Evolutionary conservation across 1,284 basidiomycete species (phyloP).

Genomic region (Exobasidium cylindrosporum): DNA sequence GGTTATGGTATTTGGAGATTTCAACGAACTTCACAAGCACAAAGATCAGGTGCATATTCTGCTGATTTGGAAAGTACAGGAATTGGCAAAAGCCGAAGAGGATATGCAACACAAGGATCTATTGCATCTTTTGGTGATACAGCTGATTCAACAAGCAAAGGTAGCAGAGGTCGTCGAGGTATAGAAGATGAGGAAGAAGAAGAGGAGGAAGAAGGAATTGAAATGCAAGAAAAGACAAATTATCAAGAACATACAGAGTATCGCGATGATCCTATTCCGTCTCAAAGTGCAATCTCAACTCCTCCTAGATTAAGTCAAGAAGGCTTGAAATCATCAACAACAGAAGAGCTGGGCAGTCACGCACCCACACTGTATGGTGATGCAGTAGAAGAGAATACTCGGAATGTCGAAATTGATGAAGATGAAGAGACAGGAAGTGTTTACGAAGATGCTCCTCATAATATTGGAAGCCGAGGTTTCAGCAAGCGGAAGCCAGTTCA

Average conservation of each 20-base stretch:
- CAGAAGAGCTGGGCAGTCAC: neutral
- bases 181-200: neutral
- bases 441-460: neutral
- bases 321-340: neutral
- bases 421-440: neutral
- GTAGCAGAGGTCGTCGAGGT: constrained; percentile 1
- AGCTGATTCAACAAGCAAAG: neutral
- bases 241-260: too few relatives aligned
- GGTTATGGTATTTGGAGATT: constrained; percentile 10
- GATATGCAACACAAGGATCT: neutral
- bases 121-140: constrained; percentile 1
- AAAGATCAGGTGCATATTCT: neutral
- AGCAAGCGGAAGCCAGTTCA: constrained; percentile 4
- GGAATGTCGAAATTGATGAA: neutral
- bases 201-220: neutral
- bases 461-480: neutral
- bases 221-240: neutral
- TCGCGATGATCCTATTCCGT: neutral
- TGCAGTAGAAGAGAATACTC: neutral
- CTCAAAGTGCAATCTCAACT: neutral
- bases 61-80: neutral
- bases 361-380: neutral
- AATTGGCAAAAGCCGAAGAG: neutral
- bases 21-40: constrained; percentile 7
- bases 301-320: neutral